Percentiles rank a stretch among this genome's conserved stretches.
Evolutionary conservation across 2,329 filamentous ascomycete genomes (phyloP).

Genomic region (Sordariomycetes sp.): DNA sequence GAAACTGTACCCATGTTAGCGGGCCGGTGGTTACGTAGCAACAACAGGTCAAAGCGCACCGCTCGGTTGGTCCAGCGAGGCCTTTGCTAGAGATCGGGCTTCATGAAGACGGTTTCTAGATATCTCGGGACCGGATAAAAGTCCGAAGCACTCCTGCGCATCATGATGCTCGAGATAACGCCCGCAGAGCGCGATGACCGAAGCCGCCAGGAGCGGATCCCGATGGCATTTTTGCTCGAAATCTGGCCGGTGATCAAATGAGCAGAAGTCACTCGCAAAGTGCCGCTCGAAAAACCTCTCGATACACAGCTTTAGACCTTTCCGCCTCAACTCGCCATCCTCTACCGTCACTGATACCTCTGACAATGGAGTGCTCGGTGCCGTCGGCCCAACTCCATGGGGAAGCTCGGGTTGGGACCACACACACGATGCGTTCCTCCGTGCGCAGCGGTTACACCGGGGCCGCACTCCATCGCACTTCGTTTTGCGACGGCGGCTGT

Average conservation of each 20-base stretch:
- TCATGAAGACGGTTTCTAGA: background rate
- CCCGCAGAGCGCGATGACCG: slow-evolving; percentile 6
- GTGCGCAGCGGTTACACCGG: background rate
- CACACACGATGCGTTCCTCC: background rate
- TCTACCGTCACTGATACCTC: background rate
- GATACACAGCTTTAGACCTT: background rate
- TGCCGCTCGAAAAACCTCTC: slow-evolving; percentile 9
- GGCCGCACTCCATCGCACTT: background rate
- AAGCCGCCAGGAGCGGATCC: slow-evolving; percentile 5
- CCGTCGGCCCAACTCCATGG: background rate
- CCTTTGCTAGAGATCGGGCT: slow-evolving; percentile 5
- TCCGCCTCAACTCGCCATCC: background rate
- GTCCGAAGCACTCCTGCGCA: slow-evolving; percentile 2
- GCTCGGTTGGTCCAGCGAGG: slow-evolving; percentile 7
- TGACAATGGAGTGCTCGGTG: background rate
- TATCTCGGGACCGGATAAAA: background rate
- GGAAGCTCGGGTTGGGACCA: background rate
- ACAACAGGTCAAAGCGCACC: background rate
- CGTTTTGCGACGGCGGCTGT: background rate
- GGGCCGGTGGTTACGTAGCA: background rate
- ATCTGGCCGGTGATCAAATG: slow-evolving; percentile 10
- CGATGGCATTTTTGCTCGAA: slow-evolving; percentile 9
- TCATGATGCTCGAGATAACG: slow-evolving; percentile 5
- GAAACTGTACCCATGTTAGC: slow-evolving; percentile 5
- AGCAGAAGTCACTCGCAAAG: slow-evolving; percentile 11